phyloP scores from a whole-genome alignment of 139 green algal species.

The Yamagishiella unicocca region DNA sequence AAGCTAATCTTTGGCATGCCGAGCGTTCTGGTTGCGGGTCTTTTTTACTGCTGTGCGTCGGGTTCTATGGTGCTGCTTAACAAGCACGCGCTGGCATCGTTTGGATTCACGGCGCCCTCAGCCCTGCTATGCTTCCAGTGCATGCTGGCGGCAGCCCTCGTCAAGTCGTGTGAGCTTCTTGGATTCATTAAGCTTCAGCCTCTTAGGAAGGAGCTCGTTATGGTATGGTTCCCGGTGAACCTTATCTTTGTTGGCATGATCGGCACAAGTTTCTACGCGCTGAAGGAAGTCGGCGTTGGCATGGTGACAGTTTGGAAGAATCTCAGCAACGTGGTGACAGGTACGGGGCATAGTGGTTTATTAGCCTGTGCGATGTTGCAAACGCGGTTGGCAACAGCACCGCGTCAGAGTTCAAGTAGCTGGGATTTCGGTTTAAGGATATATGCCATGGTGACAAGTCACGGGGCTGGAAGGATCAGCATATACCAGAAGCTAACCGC shows the following conservation, averaged over 20 bases:
- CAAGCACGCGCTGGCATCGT: constrained; percentile 87
- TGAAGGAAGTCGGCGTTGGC: constrained; percentile 72
- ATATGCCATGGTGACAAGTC: too few species aligned
- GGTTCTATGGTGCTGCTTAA: constrained; percentile 85
- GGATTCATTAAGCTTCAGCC: constrained; percentile 76
- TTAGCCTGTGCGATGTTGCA: too few species aligned
- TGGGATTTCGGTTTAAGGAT: too few species aligned
- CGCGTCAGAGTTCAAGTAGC: too few species aligned
- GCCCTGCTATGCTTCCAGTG: constrained; percentile 91
- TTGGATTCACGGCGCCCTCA: constrained; percentile 81
- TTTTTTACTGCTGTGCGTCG: constrained; percentile 67
- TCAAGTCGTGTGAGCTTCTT: constrained; percentile 68
- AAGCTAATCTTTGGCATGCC: constrained; percentile 30
- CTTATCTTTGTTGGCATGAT: constrained; percentile 86
- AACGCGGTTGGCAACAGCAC: too few species aligned
- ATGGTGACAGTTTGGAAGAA: constrained; percentile 93
- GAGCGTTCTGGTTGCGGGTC: constrained; percentile 55
- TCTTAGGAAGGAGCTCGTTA: constrained; percentile 72
- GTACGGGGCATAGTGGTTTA: too few species aligned
- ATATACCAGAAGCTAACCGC: too few species aligned
- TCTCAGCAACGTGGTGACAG: constrained; percentile 90
- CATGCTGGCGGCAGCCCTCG: constrained; percentile 69
- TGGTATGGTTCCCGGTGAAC: constrained; percentile 78
- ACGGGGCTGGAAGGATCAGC: too few species aligned
- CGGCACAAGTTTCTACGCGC: constrained; percentile 83